Percentiles rank a stretch among this genome's conserved stretches.
These are phyloP conservation scores for Inonotus hispidus DNA, from an alignment of 1,284 basidiomycete species.

Conservation along the genomic window DNA sequence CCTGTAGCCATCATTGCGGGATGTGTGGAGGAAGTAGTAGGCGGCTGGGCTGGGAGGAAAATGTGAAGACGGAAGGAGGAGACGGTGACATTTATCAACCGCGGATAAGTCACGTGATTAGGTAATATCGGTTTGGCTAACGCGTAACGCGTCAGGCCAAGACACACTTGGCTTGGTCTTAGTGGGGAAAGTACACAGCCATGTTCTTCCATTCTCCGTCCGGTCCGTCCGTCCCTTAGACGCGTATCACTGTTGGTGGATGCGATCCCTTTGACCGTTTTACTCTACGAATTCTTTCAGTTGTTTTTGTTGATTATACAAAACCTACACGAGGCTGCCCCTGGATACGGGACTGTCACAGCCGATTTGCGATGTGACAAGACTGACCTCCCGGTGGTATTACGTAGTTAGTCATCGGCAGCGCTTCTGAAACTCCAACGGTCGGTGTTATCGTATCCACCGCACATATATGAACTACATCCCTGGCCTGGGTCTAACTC, in stretches of 20 bases:
- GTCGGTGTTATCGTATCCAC: too few relatives aligned
- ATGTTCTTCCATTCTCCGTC: not conserved
- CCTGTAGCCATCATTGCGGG: slow-evolving; percentile 14
- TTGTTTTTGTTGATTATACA: not conserved
- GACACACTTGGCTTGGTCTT: not conserved
- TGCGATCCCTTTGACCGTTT: not conserved
- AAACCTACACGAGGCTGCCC: not conserved
- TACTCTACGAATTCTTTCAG: not conserved
- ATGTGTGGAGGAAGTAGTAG: not conserved
- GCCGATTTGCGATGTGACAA: not conserved
- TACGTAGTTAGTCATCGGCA: too few relatives aligned
- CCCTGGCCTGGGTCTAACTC: too few relatives aligned
- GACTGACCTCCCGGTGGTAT: not conserved
- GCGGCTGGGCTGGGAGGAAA: not conserved
- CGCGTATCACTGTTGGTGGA: not conserved
- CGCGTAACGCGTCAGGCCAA: too few relatives aligned
- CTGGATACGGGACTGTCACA: not conserved
- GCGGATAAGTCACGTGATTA: not conserved
- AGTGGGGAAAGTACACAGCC: not conserved
- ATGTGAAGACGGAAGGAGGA: not conserved
- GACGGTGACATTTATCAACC: not conserved
- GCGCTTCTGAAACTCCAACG: too few relatives aligned
- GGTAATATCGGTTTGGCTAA: too few relatives aligned
- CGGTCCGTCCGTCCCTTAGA: not conserved
- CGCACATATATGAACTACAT: too few relatives aligned